Base-by-base conservation (phyloP, 805 yeast genomes). In the Zygoascus ofunaensis region DNA sequence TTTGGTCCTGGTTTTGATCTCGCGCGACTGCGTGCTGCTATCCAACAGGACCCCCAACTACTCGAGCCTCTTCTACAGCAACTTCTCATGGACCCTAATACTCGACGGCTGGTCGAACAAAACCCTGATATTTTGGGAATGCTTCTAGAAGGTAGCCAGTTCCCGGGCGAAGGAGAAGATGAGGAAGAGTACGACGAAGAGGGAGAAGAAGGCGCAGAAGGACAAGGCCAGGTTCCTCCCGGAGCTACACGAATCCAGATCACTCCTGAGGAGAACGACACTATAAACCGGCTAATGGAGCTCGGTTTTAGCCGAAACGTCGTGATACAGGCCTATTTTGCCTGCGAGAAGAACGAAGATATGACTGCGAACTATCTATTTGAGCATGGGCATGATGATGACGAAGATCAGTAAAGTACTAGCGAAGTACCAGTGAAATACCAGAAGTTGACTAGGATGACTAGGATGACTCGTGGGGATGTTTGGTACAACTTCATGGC, bases 311-410 rank as follows among this genome's bases (percentile, higher is more conserved):
- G 87, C 53, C 76, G 95, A 54, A 74, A 80, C 54, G 69, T 82
- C 46, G 98, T 85, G 37, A 77, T 87, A 49, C 95, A 89, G 69
- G 95, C 94, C 24, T 92, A 86, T 68, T 80, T 92, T 73, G 97
- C 97, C 35, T 92, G 98, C 65, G 98, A 92, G 59, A 90, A 87
- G 68, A 87, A 92, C 65, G 98, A 92, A 69, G 96, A 90, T 69
- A 76, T 86, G 57, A 87, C 98, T 36, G 98, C 97, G 19, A 92
- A 92, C 68, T 77, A 87, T 59, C 71, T 92, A 55, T 84, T 92
- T 43, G 73, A 68, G 55, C 68, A 69, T 45, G 71, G 66, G 28
- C 33, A 44, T 28, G 57, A 54, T 3, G 56, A 54, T 21, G 47
- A 52, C 24, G 43, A 43, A 15, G 12, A 32, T 5, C 21, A 18